A percentile compares a stretch with the other conserved stretches of the same genome.
phyloP scores from a whole-genome alignment of 371 early-diverging fungal genomes.

The Nematocida major region DNA sequence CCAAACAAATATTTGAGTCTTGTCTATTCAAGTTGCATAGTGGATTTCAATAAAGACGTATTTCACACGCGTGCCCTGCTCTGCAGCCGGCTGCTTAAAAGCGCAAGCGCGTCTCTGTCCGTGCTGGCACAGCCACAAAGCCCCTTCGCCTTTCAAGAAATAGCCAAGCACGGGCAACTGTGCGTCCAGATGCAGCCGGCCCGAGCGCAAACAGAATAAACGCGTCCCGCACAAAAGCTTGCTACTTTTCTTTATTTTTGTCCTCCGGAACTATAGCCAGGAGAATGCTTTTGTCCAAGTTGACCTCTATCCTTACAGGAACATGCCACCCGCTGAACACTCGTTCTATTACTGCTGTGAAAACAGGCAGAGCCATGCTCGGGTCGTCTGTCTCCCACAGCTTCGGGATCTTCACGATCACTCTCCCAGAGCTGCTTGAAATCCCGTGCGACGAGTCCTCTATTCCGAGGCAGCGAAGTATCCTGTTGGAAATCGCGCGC shows the following conservation, averaged over 20 bases:
- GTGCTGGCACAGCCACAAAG: too few relatives aligned
- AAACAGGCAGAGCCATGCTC: background rate
- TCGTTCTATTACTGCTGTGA: background rate
- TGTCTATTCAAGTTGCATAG: too few relatives aligned
- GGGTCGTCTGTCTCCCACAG: background rate
- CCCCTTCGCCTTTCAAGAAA: too few relatives aligned
- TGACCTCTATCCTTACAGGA: background rate
- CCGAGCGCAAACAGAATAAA: too few relatives aligned
- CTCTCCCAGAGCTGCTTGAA: background rate
- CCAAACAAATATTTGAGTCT: too few relatives aligned
- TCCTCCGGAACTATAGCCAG: background rate
- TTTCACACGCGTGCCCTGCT: too few relatives aligned
- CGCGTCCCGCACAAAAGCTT: background rate
- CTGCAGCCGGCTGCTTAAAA: too few relatives aligned
- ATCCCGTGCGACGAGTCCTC: background rate
- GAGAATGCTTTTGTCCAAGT: constrained; percentile 29
- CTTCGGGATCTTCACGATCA: background rate
- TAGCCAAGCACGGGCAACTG: too few relatives aligned
- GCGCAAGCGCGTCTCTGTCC: too few relatives aligned
- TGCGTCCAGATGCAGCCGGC: too few relatives aligned
- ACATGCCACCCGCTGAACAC: constrained; percentile 12
- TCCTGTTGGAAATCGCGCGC: background rate
- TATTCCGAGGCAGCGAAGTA: constrained; percentile 8
- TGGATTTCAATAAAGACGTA: too few relatives aligned
- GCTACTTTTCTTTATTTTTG: background rate